Percentiles rank a stretch among this genome's conserved stretches.
These are phyloP conservation scores for Fusarium hostae DNA, from an alignment of 2,329 filamentous ascomycete genomes.

Conservation along the genomic window DNA sequence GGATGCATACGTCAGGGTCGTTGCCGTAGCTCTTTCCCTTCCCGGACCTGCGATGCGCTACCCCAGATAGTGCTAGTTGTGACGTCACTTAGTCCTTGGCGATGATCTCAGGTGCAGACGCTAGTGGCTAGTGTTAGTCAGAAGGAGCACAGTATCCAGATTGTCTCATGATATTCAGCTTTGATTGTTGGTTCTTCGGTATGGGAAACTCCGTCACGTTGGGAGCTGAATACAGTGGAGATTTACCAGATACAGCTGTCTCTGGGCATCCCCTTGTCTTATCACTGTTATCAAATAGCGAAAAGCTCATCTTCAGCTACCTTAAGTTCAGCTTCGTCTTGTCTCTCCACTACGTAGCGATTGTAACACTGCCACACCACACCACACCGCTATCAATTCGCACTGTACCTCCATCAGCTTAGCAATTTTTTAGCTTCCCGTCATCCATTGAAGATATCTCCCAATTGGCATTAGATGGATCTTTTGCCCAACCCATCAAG, in stretches of 20 bases:
- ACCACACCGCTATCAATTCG: constrained; percentile 17
- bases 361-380: constrained; percentile 4
- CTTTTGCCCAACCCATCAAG: neutral
- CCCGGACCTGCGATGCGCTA: constrained; percentile 27
- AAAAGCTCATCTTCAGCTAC: constrained; percentile 2
- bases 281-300: neutral
- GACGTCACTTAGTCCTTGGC: constrained; percentile 39
- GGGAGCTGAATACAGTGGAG: neutral
- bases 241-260: neutral
- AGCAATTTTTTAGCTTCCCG: neutral
- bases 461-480: constrained; percentile 9
- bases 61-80: constrained; percentile 40
- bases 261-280: neutral
- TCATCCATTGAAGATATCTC: neutral
- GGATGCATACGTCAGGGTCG: constrained; percentile 38
- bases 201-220: constrained; percentile 3
- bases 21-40: constrained; percentile 35
- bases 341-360: constrained; percentile 17
- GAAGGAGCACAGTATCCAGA: constrained; percentile 10
- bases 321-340: neutral
- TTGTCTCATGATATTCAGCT: constrained; percentile 16
- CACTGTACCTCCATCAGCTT: constrained; percentile 30
- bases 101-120: constrained; percentile 40
- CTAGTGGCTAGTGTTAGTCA: constrained; percentile 20
- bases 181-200: neutral